Base-by-base conservation (phyloP, 139 green algal genomes). In the Chlamydomonas sp. region DNA sequence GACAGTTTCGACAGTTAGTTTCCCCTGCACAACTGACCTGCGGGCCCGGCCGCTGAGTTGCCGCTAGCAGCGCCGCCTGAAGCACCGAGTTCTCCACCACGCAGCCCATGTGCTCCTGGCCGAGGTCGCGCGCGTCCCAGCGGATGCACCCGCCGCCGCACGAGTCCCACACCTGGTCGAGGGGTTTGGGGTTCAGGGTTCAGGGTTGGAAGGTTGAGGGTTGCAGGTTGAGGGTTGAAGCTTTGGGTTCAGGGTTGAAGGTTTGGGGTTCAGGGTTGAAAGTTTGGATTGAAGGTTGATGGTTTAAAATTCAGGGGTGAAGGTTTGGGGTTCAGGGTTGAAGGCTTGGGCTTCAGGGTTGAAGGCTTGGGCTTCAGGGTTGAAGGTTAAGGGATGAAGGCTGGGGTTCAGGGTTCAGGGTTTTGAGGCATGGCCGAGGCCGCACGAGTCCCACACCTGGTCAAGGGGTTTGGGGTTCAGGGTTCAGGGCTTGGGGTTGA, bases 71-170 rank as follows among this genome's bases (percentile, higher is more conserved):
- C 2, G 38, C 54, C 50, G 58, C 69, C 68, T 91, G 86, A 49
- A 94, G 57, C 49, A 88, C 57, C 1, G 30, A 58, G 73, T 94
- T 94, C 49, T 94, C 88, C 30, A 81, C 83, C 1, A 94, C 85
- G 30, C 77, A 74, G 29, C 85, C 88, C 80, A 94, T 90, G 35
- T 72, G 60, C 3, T 66, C 37, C 24, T 48, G 33, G 13, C 76
- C 78, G n/a, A 77, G 30, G 16, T 88, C 76, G 10, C 48, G 49
- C 0, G 84, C 76, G 1, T 75, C 33, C 76, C 88, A 94, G 3
- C 75, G 73, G 22, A 94, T 74, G 64, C 69, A 82, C 2, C 81
- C 84, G 6, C 39, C 43, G 28, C 73, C 77, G 20, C 43, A 29
- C 0, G 67, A 16, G 39, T 79, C 72, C 68, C 79, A 79, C 43